phyloP scores from a whole-genome alignment of 1,139 yeast genomes.

The Geotrichum bryndzae region DNA sequence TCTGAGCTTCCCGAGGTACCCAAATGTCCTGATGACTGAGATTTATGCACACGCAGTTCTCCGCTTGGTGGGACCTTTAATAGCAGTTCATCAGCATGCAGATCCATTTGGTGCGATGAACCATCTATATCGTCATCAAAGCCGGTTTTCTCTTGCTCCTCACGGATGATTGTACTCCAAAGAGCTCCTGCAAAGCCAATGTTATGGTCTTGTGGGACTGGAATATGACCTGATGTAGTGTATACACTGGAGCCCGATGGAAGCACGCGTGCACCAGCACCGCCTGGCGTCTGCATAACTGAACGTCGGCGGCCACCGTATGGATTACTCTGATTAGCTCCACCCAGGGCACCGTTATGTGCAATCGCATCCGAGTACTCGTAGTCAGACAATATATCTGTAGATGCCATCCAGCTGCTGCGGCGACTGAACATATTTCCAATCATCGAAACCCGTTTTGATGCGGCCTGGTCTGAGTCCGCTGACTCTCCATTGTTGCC shows the following conservation, averaged over 20 bases:
- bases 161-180: conserved; percentile 29
- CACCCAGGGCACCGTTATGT: conserved; percentile 4
- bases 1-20: not conserved
- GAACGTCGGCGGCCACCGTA: conserved; percentile 5
- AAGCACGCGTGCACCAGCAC: conserved; percentile 1
- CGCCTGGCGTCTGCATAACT: not conserved
- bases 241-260: conserved; percentile 20
- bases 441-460: not conserved
- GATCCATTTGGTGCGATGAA: not conserved
- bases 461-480: not conserved
- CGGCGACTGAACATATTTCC: conserved; percentile 16
- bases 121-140: not conserved
- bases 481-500: not conserved
- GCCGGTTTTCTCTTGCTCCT: conserved; percentile 22
- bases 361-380: conserved; percentile 25
- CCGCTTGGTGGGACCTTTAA: not conserved
- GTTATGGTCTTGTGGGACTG: conserved; percentile 18
- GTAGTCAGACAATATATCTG: conserved; percentile 25
- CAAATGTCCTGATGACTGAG: not conserved
- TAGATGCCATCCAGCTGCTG: conserved; percentile 24
- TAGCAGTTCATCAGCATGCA: not conserved
- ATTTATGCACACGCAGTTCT: not conserved
- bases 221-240: conserved; percentile 14
- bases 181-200: conserved; percentile 34
- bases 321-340: not conserved